Evolutionary conservation across 257 asterid genomes (phyloP).

Genomic region (Petrea volubilis): DNA sequence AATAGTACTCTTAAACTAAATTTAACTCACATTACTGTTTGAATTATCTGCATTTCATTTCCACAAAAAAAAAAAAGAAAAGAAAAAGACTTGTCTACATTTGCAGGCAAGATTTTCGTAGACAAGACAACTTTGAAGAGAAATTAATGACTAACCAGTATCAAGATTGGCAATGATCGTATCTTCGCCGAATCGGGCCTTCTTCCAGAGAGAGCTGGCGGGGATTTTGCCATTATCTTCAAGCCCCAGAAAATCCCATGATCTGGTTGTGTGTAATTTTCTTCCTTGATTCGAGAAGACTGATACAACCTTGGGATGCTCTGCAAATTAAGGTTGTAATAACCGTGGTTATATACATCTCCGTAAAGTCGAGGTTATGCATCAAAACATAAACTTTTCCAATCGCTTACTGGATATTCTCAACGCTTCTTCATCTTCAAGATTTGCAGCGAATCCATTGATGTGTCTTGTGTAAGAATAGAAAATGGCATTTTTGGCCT

Average conservation of each 20-base stretch:
- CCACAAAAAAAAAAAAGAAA: background rate
- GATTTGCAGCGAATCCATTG: slow-evolving; percentile 94
- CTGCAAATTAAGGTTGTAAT: slow-evolving; percentile 57
- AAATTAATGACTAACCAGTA: slow-evolving; percentile 79
- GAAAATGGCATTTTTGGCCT: slow-evolving; percentile 78
- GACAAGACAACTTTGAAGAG: background rate
- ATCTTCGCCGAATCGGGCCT: slow-evolving; percentile 88
- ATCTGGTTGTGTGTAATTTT: slow-evolving; percentile 86
- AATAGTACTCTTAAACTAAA: too few relatives aligned
- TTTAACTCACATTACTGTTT: too few relatives aligned
- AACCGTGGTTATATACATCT: too few relatives aligned
- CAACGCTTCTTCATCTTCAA: slow-evolving; percentile 67
- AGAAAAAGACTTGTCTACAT: background rate
- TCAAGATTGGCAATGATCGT: slow-evolving; percentile 89
- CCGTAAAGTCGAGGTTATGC: too few relatives aligned
- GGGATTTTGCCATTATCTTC: slow-evolving; percentile 55
- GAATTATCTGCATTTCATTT: too few relatives aligned
- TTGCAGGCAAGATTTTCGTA: background rate
- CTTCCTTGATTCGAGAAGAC: slow-evolving; percentile 79
- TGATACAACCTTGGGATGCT: slow-evolving; percentile 71
- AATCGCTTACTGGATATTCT: slow-evolving; percentile 57
- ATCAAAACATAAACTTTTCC: background rate
- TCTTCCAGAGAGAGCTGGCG: slow-evolving; percentile 64
- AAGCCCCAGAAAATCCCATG: slow-evolving; percentile 88
- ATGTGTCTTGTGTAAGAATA: slow-evolving; percentile 85